Base-by-base conservation (phyloP, 2,329 filamentous ascomycete genomes). In the Canariomyces notabilis region DNA sequence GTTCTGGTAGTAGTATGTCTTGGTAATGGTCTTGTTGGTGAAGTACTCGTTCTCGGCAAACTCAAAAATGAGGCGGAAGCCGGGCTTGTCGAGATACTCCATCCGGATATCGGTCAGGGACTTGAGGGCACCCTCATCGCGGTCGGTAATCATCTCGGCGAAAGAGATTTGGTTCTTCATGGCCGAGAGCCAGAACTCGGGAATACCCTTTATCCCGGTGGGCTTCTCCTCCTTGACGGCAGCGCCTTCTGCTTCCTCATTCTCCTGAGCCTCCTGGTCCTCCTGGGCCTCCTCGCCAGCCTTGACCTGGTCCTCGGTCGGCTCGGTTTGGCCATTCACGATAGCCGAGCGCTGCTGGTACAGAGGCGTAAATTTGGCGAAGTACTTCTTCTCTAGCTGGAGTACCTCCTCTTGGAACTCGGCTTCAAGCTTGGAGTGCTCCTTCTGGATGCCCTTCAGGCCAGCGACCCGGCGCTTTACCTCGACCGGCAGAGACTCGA, bases 91-190 rank as follows among this genome's bases (percentile, higher is more conserved):
- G 57, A 97, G 87, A 67, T 98, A 98, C 73, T 98, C 91, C 91
- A 98, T 96, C 65, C 91, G 89, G 61, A 98, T 89, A 66, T 98
- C 91, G 57, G 79, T 84, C 48, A 98, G 77, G 64, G 85, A 78
- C 74, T 94, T 95, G 48, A 98, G 83, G 43, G 90, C 93, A 58
- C 81, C 83, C 79, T 98, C 93, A 65, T 98, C 93, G 56, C 89
- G 87, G 62, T 97, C 93, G 61, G 93, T 98, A 67, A 98, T 96
- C 82, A 96, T 95, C 72, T 98, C 94, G 46, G 91, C 89, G 46
- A 98, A 83, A 22, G 90, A 95, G 62, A 93, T 82, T 68, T 96
- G 91, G 77, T 98, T 98, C 80, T 98, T 98, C 91, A 98, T 97
- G 59, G 94, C 91, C 52, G 91, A 96, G 41, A 98, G 79, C 93